Evolutionary conservation across 1,284 basidiomycete species (phyloP).

Genomic region (Leccinum pachyderme): DNA sequence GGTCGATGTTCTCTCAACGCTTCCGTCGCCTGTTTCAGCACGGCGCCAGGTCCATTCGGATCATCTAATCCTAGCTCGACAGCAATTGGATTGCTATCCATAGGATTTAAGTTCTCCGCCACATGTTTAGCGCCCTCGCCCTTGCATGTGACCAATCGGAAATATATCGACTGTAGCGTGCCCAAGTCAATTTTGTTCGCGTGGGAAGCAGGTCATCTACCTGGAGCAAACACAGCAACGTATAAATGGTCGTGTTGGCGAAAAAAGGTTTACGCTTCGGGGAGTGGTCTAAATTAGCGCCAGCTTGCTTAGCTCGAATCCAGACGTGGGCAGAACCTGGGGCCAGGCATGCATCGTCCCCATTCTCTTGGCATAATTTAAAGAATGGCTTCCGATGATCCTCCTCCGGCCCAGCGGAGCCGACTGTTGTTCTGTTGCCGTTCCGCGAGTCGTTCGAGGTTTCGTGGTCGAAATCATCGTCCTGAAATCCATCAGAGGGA

Average conservation of each 20-base stretch:
- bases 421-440: conserved; percentile 46
- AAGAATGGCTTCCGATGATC: conserved; percentile 79
- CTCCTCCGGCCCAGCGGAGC: conserved; percentile 51
- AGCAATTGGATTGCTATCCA: conserved; percentile 70
- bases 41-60: conserved; percentile 66
- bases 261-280: conserved; percentile 67
- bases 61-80: conserved; percentile 74
- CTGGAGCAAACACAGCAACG: conserved; percentile 84
- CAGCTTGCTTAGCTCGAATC: conserved; percentile 49
- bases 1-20: conserved; percentile 38
- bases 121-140: conserved; percentile 67
- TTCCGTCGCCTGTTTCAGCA: conserved; percentile 63
- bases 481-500: conserved; percentile 51
- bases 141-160: conserved; percentile 86
- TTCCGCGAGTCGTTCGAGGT: conserved; percentile 44
- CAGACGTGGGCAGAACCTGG: conserved; percentile 45
- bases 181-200: conserved; percentile 6
- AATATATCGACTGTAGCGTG: conserved; percentile 76
- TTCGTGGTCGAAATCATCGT: conserved; percentile 46
- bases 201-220: conserved; percentile 38
- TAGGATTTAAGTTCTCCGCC: conserved; percentile 54
- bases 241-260: conserved; percentile 91
- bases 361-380: conserved; percentile 65
- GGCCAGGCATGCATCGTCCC: conserved; percentile 8
- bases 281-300: conserved; percentile 26